Base-by-base conservation (phyloP, 179 eudicot species). In the Gypsophila paniculata region DNA sequence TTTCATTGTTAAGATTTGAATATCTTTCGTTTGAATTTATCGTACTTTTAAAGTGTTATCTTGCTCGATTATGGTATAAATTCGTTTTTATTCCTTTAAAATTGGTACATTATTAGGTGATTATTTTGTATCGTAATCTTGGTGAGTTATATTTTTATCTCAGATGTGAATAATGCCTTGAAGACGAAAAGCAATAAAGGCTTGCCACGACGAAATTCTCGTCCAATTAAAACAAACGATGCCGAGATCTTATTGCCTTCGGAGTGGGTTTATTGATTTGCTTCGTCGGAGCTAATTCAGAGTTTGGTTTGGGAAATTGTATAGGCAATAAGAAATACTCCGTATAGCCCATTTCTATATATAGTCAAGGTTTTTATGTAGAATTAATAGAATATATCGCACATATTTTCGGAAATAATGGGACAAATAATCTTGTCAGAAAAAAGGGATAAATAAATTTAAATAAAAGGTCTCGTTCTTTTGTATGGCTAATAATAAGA, bases 181-280 rank as follows among this genome's bases (percentile, higher is more conserved):
- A 68, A 68, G 71, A 26, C 71, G 25, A 68, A 68, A 68, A 68
- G 25, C 42, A 68, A 68, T 68, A 68, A 48, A 25, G 18, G 36
- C 46, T 46, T 32, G 6, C 70, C 44, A 5, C n/a, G 54, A 25
- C 70, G 54, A 9, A 15, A 46, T 21, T 8, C 71, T 8, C 71
- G 58, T 49, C 51, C 70, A 42, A 25, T 32, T 14, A 68, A 51
- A 51, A 39, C 23, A 0, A 68, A 17, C 8, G 59, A 23, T 6
- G 71, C 29, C 11, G 71, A 17, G 39, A 51, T 68, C 8, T 13
- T 8, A 17, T 29, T 68, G 71, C 71, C 71, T 26, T 68, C 71
- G 22, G 59, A 68, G 59, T 68, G 71, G 71, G 71, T 68, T 26
- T 68, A 68, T 68, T 68, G 71, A 68, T 22, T 46, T 23, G 14